A percentile compares a stretch with the other conserved stretches of the same genome.
Conservation (phyloP, 257 asterid genomes). For the Capsicum rhomboideum region DNA sequence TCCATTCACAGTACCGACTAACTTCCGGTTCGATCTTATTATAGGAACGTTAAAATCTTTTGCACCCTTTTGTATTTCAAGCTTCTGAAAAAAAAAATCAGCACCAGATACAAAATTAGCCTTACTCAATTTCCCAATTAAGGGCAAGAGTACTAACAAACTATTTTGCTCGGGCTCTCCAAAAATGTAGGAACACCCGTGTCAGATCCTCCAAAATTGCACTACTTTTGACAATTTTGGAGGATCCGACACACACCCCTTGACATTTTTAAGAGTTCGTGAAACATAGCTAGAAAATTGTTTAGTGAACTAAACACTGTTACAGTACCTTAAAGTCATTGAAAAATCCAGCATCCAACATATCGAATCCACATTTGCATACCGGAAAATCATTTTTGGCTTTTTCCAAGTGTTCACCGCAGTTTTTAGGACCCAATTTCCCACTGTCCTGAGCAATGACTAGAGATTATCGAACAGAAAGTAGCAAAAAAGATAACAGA, state of each 20-base stretch:
- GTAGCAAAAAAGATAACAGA: background rate
- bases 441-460: slow-evolving; percentile 55
- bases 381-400: slow-evolving; percentile 14
- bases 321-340: slow-evolving; percentile 48
- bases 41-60: slow-evolving; percentile 55
- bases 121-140: background rate
- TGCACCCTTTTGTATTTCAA: slow-evolving; percentile 70
- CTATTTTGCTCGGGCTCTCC: background rate
- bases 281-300: background rate
- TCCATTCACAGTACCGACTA: slow-evolving; percentile 67
- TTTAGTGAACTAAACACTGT: background rate
- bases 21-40: slow-evolving; percentile 43
- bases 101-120: background rate
- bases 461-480: background rate
- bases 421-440: slow-evolving; percentile 19
- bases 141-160: background rate
- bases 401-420: slow-evolving; percentile 30
- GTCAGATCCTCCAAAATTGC: too few species aligned
- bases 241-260: background rate
- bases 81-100: slow-evolving; percentile 28
- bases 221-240: too few species aligned
- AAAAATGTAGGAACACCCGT: background rate
- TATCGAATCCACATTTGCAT: slow-evolving; percentile 26
- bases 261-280: background rate
- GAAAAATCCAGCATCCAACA: slow-evolving; percentile 69